Evolutionary conservation across 768 basidiomycete genomes (phyloP), one percentile per base, ranked within the genome.

Genomic region (Termitomyces sp.): DNA sequence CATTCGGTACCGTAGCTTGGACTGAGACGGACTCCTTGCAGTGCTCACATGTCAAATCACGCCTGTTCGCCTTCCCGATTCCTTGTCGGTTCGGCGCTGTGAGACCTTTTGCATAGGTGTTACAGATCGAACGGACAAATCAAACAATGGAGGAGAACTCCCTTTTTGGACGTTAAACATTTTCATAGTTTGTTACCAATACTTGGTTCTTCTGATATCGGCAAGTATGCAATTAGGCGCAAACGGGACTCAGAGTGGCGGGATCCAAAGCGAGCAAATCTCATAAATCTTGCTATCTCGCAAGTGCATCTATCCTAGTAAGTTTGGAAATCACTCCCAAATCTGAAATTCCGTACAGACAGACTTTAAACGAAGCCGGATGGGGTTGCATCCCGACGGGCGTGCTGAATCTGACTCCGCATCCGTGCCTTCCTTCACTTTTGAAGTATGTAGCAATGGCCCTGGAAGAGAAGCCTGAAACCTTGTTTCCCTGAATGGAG

Each of bases 401-500:
- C 55, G 49, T 64, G 59, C 59, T 58, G 47, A 60, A 64, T 62
- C 62, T 64, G 62, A 57, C 53, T 63, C 57, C 54, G 60, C 46
- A 62, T 61, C 62, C 62, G 58, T 63, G 50, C 57, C 66, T 67
- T 66, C 64, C 58, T 61, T 61, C 58, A 57, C 57, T 50, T 38
- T 56, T 50, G 54, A 61, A 63, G 58, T 63, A 38, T 38, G 37
- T 38, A 42, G 54, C 54, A 57, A 40, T 50, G 55, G 49, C 62
- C 46, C 57, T 64, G 56, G 54, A 50, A 50, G 60, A 62, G 60
- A 70, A 72, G 66, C 58, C 65, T 71, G 68, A 70, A 72, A 70
- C 66, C 58, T 67, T 70, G 61, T 70, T 69, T 63, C 57, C 50
- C 61, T 62, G 70, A 68, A 69, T 65, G 71, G 72, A 64, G 66